Base-by-base conservation (phyloP, 2,329 filamentous ascomycete species). In the Waltergamsia citrina region DNA sequence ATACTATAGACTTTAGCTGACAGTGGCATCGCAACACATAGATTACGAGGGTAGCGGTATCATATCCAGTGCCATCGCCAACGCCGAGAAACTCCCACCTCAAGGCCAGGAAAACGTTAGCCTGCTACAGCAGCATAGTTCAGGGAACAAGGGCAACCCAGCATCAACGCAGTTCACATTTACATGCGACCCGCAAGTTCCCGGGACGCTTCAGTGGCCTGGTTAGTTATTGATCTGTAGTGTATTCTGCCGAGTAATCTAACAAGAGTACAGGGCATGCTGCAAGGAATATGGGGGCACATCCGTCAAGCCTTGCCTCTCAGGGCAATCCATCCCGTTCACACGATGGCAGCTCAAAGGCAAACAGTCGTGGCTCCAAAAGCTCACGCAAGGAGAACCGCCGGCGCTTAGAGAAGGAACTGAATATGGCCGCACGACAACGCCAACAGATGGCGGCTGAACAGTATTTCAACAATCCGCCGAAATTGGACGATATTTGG, bases 141-240 rank as follows among this genome's bases (percentile, higher is more conserved):
- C 71, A 14, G 58, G 67, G 6, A 66, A 67, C 38, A 80, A 74
- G 47, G 53, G 72, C 4, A 77, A 71, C 23, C 77, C 84, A 5
- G 74, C 81, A 6, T 85, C 87, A 37, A 82, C 84, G 1, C 86
- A 95, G 47, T 98, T 98, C 54, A 98, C 92, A 8, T 98, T 98
- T 52, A 94, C 86, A 10, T 95, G 87, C 57, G 85, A 93, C 49
- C 90, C 88, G 2, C 86, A 92, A 52, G 85, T 87, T 24, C 80
- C 85, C 1, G 85, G 81, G 38, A 78, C 81, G 36, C 74, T 86
- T 53, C 77, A 79, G 33, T 85, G 83, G 78, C 83, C 84, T 28
- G 76, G 79, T 49, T 58, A 60, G 41, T 46, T 21, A 28, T 43
- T 27, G n/a, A 16, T n/a, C 26, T 17, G 5, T n/a, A 16, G 14